Percentiles rank a stretch among this genome's conserved stretches.
Evolutionary conservation across 257 asterid species (phyloP).

Genomic region (Ilex asprella): DNA sequence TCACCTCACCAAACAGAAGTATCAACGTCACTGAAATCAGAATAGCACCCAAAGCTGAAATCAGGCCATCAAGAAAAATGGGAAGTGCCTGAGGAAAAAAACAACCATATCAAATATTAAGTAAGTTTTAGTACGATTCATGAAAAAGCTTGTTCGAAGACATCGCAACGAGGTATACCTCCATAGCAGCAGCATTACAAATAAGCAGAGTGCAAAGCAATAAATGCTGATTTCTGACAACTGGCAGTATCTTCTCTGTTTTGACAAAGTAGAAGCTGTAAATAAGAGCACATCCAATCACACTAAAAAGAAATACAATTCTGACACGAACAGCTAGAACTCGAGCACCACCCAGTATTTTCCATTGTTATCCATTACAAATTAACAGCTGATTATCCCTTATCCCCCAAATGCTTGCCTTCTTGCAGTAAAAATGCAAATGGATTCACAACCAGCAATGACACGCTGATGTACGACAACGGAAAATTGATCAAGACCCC

Average conservation of each 20-base stretch:
- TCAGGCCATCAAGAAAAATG: constrained; percentile 69
- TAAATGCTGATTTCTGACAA: constrained; percentile 72
- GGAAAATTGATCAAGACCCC: no score
- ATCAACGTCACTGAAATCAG: constrained; percentile 88
- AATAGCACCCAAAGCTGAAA: constrained; percentile 89
- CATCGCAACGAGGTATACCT: constrained; percentile 34
- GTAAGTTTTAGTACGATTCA: neutral
- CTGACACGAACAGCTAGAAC: neutral
- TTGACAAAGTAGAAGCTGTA: neutral
- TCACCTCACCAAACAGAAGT: constrained; percentile 96
- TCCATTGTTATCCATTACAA: no score
- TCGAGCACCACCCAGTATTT: neutral
- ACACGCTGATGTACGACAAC: no score
- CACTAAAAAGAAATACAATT: neutral
- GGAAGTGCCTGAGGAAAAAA: constrained; percentile 77
- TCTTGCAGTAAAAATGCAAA: no score
- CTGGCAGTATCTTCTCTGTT: constrained; percentile 75
- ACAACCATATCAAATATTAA: neutral
- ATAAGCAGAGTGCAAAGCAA: constrained; percentile 76
- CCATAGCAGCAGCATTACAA: constrained; percentile 93
- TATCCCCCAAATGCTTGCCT: no score
- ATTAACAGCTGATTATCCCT: no score
- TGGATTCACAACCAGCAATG: no score
- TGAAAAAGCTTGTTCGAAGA: constrained; percentile 1
- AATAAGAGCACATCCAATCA: neutral